phyloP scores from a whole-genome alignment of 805 yeast genomes.

The Wickerhamiella azymoides region DNA sequence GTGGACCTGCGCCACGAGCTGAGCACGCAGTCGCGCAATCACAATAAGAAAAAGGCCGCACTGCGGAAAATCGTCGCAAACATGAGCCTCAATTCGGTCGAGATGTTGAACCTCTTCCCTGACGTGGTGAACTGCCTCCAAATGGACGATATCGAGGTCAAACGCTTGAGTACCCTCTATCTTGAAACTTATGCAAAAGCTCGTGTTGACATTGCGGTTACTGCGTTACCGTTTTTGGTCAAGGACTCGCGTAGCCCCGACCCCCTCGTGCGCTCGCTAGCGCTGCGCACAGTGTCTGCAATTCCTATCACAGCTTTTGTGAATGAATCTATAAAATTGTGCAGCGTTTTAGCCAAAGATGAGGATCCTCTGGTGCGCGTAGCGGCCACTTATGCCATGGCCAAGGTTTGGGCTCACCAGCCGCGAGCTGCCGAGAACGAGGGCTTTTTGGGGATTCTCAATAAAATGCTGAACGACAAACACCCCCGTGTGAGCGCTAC shows the following conservation, averaged over 20 bases:
- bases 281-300: conserved; percentile 49
- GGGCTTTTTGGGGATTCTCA: conserved; percentile 36
- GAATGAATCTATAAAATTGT: conserved; percentile 31
- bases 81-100: conserved; percentile 67
- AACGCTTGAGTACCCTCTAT: conserved; percentile 58
- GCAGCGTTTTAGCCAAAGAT: conserved; percentile 31
- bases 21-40: conserved; percentile 25
- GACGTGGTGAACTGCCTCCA: conserved; percentile 43
- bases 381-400: conserved; percentile 55
- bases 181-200: conserved; percentile 45
- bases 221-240: conserved; percentile 41
- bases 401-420: conserved; percentile 48
- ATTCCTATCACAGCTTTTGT: conserved; percentile 42
- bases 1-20: conserved; percentile 27
- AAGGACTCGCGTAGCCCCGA: conserved; percentile 36
- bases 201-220: conserved; percentile 41
- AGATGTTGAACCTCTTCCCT: conserved; percentile 51
- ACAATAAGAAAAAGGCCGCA: conserved; percentile 31
- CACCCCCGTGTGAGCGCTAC: conserved; percentile 53
- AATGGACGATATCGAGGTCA: conserved; percentile 49
- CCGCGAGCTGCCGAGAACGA: conserved; percentile 32
- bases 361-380: conserved; percentile 48
- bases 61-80: conserved; percentile 70
- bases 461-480: conserved; percentile 40
- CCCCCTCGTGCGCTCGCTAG: conserved; percentile 41